These are phyloP conservation scores for Leishmania major DNA, from an alignment of 208 protist genomes.

Conservation along the genomic window DNA sequence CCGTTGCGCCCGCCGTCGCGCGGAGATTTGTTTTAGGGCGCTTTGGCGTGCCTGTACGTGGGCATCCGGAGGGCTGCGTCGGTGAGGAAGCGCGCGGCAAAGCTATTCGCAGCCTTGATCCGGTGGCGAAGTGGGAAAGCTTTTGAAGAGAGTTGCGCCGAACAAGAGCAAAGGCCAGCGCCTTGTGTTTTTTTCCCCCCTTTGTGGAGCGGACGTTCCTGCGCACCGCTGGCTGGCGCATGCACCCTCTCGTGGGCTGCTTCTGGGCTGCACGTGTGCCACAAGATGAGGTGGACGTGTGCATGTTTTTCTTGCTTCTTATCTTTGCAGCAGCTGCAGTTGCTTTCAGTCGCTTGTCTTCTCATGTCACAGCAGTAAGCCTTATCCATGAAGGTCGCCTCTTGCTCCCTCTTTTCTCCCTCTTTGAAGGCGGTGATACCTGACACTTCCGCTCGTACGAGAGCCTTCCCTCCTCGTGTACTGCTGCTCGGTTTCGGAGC, in stretches of 20 bases:
- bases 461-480: not conserved
- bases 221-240: not conserved
- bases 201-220: not conserved
- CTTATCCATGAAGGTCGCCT: not conserved
- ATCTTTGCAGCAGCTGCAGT: not conserved
- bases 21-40: slow-evolving; percentile 11
- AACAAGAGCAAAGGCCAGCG: not conserved
- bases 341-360: slow-evolving; percentile 4
- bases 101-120: not conserved
- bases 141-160: not conserved
- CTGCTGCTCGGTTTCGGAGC: not conserved
- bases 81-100: not conserved
- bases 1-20: not conserved
- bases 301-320: not conserved
- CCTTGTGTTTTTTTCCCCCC: not conserved
- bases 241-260: not conserved
- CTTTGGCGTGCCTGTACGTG: not conserved
- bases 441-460: too few relatives aligned
- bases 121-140: not conserved
- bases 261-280: not conserved
- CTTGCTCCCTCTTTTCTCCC: not conserved
- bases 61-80: not conserved
- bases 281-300: not conserved
- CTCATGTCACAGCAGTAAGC: not conserved
- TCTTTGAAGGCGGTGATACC: not conserved